Conservation (phyloP, 495 filamentous ascomycete species). For the Massariosphaeria phaeospora region DNA sequence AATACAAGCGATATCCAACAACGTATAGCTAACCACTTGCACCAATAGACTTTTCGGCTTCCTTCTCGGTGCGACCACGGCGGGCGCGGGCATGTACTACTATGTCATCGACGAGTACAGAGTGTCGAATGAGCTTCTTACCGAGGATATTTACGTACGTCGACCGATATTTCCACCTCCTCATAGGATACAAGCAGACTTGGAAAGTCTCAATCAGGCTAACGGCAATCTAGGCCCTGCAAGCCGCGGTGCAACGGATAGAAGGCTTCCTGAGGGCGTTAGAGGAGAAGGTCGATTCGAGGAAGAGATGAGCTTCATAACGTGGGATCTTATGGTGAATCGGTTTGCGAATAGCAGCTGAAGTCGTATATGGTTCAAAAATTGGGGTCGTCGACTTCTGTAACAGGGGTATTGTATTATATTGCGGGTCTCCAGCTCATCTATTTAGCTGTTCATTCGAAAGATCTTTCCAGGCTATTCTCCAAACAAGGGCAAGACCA, state of each 20-base stretch:
- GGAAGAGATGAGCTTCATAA: constrained; percentile 54
- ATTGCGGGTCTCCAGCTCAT: too few relatives aligned
- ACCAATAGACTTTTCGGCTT: constrained; percentile 78
- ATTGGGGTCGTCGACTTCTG: too few relatives aligned
- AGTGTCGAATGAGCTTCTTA: constrained; percentile 87
- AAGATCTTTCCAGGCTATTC: too few relatives aligned
- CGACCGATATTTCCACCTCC: constrained; percentile 3
- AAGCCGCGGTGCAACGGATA: constrained; percentile 78
- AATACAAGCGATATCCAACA: not conserved
- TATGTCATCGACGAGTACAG: constrained; percentile 91
- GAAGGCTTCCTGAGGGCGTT: constrained; percentile 74
- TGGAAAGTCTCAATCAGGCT: not conserved
- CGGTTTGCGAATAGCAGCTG: too few relatives aligned
- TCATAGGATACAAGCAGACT: not conserved
- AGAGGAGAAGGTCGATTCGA: constrained; percentile 71
- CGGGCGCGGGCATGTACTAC: constrained; percentile 79
- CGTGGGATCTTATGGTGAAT: too few relatives aligned
- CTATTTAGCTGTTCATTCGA: too few relatives aligned
- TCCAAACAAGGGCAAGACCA: too few relatives aligned
- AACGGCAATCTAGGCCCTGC: constrained; percentile 59
- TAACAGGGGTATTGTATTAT: too few relatives aligned
- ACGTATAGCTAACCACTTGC: not conserved
- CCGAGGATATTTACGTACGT: constrained; percentile 93
- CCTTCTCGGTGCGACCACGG: constrained; percentile 74
- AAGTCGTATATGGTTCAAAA: too few relatives aligned